These are phyloP conservation scores for Ascochyta fabae DNA, from an alignment of 2,329 filamentous ascomycete genomes.

Conservation along the genomic window DNA sequence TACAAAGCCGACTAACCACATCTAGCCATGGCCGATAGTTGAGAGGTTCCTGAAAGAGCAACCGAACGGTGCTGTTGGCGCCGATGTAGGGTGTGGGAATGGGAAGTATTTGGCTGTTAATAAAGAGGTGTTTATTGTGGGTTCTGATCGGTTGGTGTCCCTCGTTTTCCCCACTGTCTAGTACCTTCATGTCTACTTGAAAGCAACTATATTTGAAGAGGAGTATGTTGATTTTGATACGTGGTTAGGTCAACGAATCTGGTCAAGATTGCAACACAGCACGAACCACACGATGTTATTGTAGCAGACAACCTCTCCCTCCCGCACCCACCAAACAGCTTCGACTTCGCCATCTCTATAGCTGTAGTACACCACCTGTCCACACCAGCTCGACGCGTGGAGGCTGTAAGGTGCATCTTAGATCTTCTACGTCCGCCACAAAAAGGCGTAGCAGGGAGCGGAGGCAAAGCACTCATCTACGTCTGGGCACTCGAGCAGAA, in stretches of 20 bases:
- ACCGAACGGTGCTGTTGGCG: slow-evolving; percentile 74
- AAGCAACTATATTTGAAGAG: no score
- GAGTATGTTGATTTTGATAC: neutral
- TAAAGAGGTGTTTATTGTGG: slow-evolving; percentile 77
- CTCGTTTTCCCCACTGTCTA: slow-evolving; percentile 34
- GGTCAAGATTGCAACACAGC: slow-evolving; percentile 60
- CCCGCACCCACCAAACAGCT: slow-evolving; percentile 70
- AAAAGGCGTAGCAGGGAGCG: neutral
- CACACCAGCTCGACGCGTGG: slow-evolving; percentile 72
- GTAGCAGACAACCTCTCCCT: slow-evolving; percentile 85
- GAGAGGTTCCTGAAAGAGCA: slow-evolving; percentile 74
- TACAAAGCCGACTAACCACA: slow-evolving; percentile 24
- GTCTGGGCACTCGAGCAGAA: slow-evolving; percentile 97
- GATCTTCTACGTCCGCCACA: slow-evolving; percentile 61
- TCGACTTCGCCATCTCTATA: slow-evolving; percentile 93
- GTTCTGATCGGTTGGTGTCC: slow-evolving; percentile 72
- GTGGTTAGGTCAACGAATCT: slow-evolving; percentile 62
- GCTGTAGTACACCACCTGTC: slow-evolving; percentile 95
- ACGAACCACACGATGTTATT: slow-evolving; percentile 69
- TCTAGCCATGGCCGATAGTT: slow-evolving; percentile 88
- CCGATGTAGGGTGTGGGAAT: slow-evolving; percentile 95
- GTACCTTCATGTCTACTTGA: no score
- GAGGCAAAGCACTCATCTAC: slow-evolving; percentile 78
- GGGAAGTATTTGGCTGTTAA: slow-evolving; percentile 92
- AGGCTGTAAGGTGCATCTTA: slow-evolving; percentile 75